Evolutionary conservation across 805 yeast species (phyloP).

Genomic region (Dipodascus albidus): DNA sequence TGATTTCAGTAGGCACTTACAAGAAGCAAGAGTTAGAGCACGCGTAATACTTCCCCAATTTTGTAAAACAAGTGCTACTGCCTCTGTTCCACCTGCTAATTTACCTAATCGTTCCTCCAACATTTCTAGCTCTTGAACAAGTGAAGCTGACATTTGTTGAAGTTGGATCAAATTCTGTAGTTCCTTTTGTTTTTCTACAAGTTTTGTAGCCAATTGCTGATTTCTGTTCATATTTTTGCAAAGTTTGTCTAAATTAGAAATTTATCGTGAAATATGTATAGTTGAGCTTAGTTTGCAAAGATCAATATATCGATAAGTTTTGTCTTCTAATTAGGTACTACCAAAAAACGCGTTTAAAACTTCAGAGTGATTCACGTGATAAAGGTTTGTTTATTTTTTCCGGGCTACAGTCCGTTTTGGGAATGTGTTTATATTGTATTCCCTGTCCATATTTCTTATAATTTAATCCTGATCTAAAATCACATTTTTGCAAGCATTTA

Average conservation of each 20-base stretch:
- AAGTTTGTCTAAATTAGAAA: no score
- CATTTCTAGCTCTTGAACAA: slow-evolving; percentile 37
- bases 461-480: not conserved
- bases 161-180: slow-evolving; percentile 39
- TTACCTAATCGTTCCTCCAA: slow-evolving; percentile 38
- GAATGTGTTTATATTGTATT: not conserved
- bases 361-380: no score
- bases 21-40: slow-evolving; percentile 47
- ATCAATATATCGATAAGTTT: no score
- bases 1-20: slow-evolving; percentile 14
- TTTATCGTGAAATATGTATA: no score
- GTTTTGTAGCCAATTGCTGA: slow-evolving; percentile 22
- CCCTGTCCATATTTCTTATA: not conserved
- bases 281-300: no score
- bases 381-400: not conserved
- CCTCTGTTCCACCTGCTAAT: slow-evolving; percentile 46
- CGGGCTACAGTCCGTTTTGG: not conserved
- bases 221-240: not conserved
- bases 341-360: no score
- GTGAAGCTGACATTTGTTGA: slow-evolving; percentile 32
- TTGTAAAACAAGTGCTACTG: slow-evolving; percentile 45
- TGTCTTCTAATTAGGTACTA: no score
- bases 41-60: slow-evolving; percentile 57
- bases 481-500: not conserved
- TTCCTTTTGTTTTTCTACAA: slow-evolving; percentile 38